Percentiles rank a stretch among this genome's conserved stretches.
Evolutionary conservation across 371 early-diverging fungal genomes (phyloP).

Genomic region (Synchytrium microbalum): DNA sequence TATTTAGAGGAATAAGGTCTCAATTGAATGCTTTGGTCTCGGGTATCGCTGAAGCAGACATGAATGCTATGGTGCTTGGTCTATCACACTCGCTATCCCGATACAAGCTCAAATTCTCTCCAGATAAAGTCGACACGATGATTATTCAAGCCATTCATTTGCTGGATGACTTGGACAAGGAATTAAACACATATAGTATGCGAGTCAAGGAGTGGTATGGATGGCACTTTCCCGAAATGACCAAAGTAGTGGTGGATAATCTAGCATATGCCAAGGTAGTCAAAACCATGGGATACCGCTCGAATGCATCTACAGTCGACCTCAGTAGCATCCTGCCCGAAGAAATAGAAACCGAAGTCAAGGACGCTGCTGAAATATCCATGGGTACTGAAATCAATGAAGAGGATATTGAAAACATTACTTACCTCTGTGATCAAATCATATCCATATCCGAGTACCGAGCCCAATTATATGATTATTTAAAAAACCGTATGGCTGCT

Average conservation of each 20-base stretch:
- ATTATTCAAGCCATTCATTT: constrained; percentile 86
- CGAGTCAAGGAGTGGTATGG: constrained; percentile 94
- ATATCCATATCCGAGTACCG: constrained; percentile 88
- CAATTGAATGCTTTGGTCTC: constrained; percentile 72
- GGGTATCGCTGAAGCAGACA: constrained; percentile 81
- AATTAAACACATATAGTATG: constrained; percentile 90
- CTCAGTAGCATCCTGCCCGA: constrained; percentile 59
- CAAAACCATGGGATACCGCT: constrained; percentile 85
- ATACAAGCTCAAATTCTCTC: constrained; percentile 98
- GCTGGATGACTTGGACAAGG: constrained; percentile 90
- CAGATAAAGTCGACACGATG: constrained; percentile 85
- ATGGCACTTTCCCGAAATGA: constrained; percentile 98
- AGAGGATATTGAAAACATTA: constrained; percentile 89
- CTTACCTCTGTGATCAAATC: constrained; percentile 87
- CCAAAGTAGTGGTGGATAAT: constrained; percentile 90
- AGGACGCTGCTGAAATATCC: constrained; percentile 88
- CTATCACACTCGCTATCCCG: constrained; percentile 96
- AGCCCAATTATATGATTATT: constrained; percentile 79
- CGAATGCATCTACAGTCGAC: constrained; percentile 63
- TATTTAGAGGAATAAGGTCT: constrained; percentile 89
- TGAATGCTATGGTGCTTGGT: constrained; percentile 87
- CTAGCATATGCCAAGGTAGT: constrained; percentile 80
- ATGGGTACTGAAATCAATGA: constrained; percentile 90
- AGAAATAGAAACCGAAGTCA: constrained; percentile 49
- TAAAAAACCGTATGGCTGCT: constrained; percentile 88